Percentiles rank a stretch among this genome's conserved stretches.
These are phyloP conservation scores for Trypanosomatidae sp. DNA, from an alignment of 208 protist genomes.

Conservation along the genomic window DNA sequence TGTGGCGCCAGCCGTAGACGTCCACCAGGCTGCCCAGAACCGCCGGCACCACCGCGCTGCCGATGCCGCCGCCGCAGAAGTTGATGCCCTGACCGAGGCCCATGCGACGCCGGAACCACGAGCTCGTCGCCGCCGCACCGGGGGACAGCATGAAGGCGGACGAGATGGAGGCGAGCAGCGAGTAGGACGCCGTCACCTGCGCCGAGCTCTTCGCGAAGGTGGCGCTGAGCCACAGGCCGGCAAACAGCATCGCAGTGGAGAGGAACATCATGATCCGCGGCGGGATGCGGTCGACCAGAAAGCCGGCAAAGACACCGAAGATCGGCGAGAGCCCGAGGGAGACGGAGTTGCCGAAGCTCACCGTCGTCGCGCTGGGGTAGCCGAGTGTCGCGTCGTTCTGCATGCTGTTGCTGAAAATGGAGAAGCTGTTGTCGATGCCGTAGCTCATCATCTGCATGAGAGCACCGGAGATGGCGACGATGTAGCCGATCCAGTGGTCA, in stretches of 20 bases:
- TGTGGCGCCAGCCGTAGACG: slow-evolving; percentile 78
- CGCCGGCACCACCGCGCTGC: slow-evolving; percentile 69
- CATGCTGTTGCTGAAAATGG: slow-evolving; percentile 74
- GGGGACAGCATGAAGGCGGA: slow-evolving; percentile 81
- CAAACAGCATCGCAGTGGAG: slow-evolving; percentile 57
- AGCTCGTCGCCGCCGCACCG: slow-evolving; percentile 62
- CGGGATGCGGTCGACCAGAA: slow-evolving; percentile 71
- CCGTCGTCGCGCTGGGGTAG: slow-evolving; percentile 55
- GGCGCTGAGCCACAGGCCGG: slow-evolving; percentile 64
- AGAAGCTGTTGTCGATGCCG: slow-evolving; percentile 86
- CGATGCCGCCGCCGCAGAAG: slow-evolving; percentile 73
- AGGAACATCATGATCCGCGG: slow-evolving; percentile 68
- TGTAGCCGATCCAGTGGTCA: slow-evolving; percentile 77
- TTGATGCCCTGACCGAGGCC: slow-evolving; percentile 79
- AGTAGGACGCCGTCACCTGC: slow-evolving; percentile 72
- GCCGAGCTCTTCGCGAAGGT: slow-evolving; percentile 52
- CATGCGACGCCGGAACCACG: slow-evolving; percentile 63
- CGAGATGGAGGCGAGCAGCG: slow-evolving; percentile 70
- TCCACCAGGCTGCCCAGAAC: slow-evolving; percentile 64
- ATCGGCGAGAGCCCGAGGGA: slow-evolving; percentile 70
- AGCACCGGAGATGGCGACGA: slow-evolving; percentile 71
- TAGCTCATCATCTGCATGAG: slow-evolving; percentile 88
- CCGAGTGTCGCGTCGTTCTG: slow-evolving; percentile 65
- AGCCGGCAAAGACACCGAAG: slow-evolving; percentile 75
- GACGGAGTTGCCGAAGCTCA: slow-evolving; percentile 83